phyloP scores from a whole-genome alignment of 768 basidiomycete genomes.

The Suillus plorans region DNA sequence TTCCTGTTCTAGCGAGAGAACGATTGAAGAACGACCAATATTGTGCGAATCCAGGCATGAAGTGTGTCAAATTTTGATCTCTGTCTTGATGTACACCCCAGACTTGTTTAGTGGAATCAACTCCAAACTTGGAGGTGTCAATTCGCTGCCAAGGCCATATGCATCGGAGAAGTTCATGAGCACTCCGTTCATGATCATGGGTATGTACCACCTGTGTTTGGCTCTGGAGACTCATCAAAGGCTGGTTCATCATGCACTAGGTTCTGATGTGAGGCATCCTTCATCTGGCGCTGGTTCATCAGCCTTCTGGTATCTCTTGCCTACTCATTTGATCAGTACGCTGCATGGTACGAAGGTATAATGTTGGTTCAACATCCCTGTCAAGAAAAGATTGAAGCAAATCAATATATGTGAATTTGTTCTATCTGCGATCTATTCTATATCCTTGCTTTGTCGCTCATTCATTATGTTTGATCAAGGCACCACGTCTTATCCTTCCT shows the following conservation, averaged over 20 bases:
- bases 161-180: constrained; percentile 23
- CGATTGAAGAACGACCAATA: constrained; percentile 31
- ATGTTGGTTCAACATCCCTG: constrained; percentile 47
- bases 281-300: constrained; percentile 47
- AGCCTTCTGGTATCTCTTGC: constrained; percentile 62
- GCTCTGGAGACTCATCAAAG: not conserved
- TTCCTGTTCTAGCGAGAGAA: constrained; percentile 25
- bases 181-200: constrained; percentile 37
- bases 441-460: not conserved
- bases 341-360: constrained; percentile 45
- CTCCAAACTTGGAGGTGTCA: constrained; percentile 52
- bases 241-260: constrained; percentile 25
- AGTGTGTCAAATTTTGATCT: constrained; percentile 16
- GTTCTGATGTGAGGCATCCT: constrained; percentile 66
- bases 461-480: constrained; percentile 24
- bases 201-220: constrained; percentile 9
- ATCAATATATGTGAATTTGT: constrained; percentile 36
- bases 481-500: constrained; percentile 58
- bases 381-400: constrained; percentile 41
- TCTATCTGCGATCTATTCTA: constrained; percentile 1
- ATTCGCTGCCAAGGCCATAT: constrained; percentile 34
- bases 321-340: constrained; percentile 47
- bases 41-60: constrained; percentile 37
- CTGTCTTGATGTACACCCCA: not conserved
- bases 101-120: constrained; percentile 41